These are phyloP conservation scores for Neurospora discreta DNA, from an alignment of 495 filamentous ascomycete species.

Conservation along the genomic window DNA sequence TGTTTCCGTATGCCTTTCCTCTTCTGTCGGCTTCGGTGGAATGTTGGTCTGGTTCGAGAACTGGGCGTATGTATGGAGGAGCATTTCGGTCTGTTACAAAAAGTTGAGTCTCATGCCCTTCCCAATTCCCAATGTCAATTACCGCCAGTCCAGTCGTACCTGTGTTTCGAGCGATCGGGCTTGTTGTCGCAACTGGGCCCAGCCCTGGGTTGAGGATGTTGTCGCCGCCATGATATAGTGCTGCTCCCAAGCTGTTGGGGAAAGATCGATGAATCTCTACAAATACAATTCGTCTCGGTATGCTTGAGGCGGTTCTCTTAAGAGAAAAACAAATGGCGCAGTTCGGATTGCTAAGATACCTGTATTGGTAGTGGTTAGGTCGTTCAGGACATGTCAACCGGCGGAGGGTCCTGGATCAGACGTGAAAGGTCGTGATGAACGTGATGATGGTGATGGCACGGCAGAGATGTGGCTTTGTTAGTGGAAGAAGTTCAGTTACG, in stretches of 20 bases:
- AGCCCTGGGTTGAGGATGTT: slow-evolving; percentile 64
- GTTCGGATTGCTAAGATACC: neutral
- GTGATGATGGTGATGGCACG: neutral
- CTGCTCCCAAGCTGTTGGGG: neutral
- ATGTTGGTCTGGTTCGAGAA: slow-evolving; percentile 75
- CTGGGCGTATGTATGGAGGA: slow-evolving; percentile 93
- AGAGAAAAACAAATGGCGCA: neutral
- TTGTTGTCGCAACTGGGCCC: slow-evolving; percentile 93
- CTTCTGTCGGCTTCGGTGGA: slow-evolving; percentile 70
- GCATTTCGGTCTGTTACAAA: slow-evolving; percentile 62
- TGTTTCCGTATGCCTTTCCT: slow-evolving; percentile 67
- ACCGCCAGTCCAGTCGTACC: slow-evolving; percentile 41
- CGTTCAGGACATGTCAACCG: neutral
- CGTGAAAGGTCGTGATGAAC: neutral
- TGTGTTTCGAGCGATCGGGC: slow-evolving; percentile 84
- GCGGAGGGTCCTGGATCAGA: neutral
- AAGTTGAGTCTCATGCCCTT: neutral
- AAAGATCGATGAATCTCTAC: neutral
- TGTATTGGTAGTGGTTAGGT: neutral
- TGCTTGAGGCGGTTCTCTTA: rapidly evolving
- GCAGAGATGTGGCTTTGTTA: neutral
- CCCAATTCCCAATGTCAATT: neutral
- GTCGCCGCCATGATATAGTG: slow-evolving; percentile 46
- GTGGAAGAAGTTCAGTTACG: neutral
- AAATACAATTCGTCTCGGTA: neutral